phyloP scores from a whole-genome alignment of 1,284 basidiomycete species.

The Tylopilus orsonianus region DNA sequence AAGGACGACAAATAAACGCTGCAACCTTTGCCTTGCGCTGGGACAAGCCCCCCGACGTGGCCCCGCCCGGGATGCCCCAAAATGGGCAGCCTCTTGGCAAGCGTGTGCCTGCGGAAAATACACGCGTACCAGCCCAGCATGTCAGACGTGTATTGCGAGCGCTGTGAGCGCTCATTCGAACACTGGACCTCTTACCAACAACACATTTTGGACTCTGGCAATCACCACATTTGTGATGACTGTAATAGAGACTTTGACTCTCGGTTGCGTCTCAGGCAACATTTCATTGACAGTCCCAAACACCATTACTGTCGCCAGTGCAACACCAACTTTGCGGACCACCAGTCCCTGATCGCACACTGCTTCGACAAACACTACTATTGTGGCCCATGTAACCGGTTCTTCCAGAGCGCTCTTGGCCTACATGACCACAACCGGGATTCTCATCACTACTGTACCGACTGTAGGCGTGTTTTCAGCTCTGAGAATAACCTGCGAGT shows the following conservation, averaged over 20 bases:
- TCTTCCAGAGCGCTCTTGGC: slow-evolving; percentile 40
- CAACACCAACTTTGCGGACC: slow-evolving; percentile 34
- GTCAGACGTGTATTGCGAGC: slow-evolving; percentile 22
- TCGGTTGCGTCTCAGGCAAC: slow-evolving; percentile 18
- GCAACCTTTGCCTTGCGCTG: no score
- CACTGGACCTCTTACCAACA: slow-evolving; percentile 19
- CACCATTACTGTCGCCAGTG: slow-evolving; percentile 46
- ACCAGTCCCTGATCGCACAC: slow-evolving; percentile 34
- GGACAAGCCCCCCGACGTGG: no score
- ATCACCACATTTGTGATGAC: slow-evolving; percentile 22
- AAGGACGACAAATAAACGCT: no score
- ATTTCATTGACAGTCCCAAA: slow-evolving; percentile 26
- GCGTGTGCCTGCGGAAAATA: no score
- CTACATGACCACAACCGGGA: slow-evolving; percentile 49
- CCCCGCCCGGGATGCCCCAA: no score
- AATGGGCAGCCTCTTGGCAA: no score
- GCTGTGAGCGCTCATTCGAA: slow-evolving; percentile 20
- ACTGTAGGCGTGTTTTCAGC: slow-evolving; percentile 45
- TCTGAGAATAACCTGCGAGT: slow-evolving; percentile 37
- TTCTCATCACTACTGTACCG: slow-evolving; percentile 48
- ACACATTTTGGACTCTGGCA: slow-evolving; percentile 22
- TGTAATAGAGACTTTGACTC: slow-evolving; percentile 26
- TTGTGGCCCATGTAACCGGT: slow-evolving; percentile 40
- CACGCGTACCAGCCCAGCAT: no score
- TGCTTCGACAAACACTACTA: slow-evolving; percentile 38